Conservation (phyloP, 106 monocot species). For the Acorus gramineus region DNA sequence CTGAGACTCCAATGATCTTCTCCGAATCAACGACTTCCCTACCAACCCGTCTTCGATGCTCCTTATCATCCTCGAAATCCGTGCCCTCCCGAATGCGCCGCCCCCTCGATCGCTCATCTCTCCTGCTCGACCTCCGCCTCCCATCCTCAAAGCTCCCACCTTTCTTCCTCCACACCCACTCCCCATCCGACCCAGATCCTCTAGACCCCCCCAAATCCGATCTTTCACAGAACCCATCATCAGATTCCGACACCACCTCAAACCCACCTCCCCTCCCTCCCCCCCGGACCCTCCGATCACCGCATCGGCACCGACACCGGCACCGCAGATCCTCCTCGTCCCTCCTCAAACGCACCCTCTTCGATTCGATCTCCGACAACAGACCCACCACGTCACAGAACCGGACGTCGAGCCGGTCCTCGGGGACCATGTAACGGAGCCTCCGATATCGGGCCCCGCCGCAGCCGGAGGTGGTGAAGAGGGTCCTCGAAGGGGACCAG, state of each 20-base stretch:
- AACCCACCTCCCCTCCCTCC: not conserved
- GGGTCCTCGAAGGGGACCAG: slow-evolving; percentile 16
- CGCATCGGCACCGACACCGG: not conserved
- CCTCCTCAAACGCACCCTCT: not conserved
- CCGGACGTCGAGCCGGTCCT: slow-evolving; percentile 1
- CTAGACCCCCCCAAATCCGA: not conserved
- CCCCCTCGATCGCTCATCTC: not conserved
- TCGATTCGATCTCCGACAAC: not conserved
- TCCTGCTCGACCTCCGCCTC: slow-evolving; percentile 1
- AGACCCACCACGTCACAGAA: not conserved
- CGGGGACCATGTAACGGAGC: not conserved
- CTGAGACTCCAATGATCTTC: not conserved
- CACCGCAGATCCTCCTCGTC: not conserved
- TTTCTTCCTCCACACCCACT: not conserved
- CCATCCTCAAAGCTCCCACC: slow-evolving; percentile 1
- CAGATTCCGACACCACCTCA: not conserved
- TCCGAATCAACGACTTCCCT: slow-evolving; percentile 1
- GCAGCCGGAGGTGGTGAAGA: slow-evolving; percentile 2
- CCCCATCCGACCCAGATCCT: not conserved
- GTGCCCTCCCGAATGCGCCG: too few relatives aligned
- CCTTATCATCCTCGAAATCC: not conserved
- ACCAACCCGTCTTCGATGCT: not conserved
- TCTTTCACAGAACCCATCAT: slow-evolving; percentile 3
- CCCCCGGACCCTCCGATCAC: not conserved
- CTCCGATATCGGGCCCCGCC: not conserved